Conservation (phyloP, 225 moss, liverwort and hornwort genomes). For the Straminergon stramineum region DNA sequence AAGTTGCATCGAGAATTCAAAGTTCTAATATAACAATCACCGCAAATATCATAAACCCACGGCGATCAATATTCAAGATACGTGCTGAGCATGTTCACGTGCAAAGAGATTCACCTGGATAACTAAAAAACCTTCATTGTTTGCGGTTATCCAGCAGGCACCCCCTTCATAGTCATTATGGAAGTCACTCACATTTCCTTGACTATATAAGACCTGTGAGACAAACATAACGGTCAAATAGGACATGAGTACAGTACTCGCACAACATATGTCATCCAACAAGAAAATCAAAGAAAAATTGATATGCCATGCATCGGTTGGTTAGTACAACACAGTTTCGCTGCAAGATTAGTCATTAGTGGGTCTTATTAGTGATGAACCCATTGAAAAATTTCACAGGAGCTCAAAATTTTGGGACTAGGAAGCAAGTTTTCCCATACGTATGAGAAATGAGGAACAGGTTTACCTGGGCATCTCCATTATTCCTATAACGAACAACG, state of each 20-base stretch:
- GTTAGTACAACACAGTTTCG: background rate
- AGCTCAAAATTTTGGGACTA: background rate
- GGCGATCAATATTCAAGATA: background rate
- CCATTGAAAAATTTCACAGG: background rate
- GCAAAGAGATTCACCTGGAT: slow-evolving; percentile 39
- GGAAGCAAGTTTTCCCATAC: background rate
- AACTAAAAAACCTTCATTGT: slow-evolving; percentile 50
- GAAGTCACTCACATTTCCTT: slow-evolving; percentile 80
- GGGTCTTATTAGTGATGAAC: background rate
- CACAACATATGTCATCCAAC: background rate
- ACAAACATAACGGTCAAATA: background rate
- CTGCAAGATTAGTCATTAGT: background rate
- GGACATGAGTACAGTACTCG: background rate
- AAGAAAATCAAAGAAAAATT: background rate
- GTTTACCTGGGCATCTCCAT: slow-evolving; percentile 60
- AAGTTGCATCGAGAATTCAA: background rate
- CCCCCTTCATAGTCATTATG: slow-evolving; percentile 29
- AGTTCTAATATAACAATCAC: background rate
- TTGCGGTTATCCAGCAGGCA: slow-evolving; percentile 44
- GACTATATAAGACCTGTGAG: slow-evolving; percentile 47
- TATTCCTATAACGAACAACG: slow-evolving; percentile 60
- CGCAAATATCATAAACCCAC: background rate
- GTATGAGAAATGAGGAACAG: background rate
- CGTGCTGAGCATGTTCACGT: background rate
- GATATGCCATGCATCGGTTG: background rate